Conservation (phyloP, 1,139 yeast genomes). For the Torulaspora pretoriensis region DNA sequence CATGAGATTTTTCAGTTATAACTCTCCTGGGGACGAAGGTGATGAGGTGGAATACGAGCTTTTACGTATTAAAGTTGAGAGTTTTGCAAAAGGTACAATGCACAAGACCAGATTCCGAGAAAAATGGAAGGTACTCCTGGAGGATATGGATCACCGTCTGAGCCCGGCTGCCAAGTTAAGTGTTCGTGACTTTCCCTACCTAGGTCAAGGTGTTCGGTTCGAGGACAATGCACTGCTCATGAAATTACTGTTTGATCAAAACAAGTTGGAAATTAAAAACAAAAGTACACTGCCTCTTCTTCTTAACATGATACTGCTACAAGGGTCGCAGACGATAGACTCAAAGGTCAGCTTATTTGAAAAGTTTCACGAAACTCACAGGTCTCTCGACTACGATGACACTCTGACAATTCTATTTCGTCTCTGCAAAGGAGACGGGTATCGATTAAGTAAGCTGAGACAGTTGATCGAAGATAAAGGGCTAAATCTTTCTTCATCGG, state of each 20-base stretch:
- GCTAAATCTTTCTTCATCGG: slow-evolving; percentile 7
- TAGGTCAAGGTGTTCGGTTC: slow-evolving; percentile 18
- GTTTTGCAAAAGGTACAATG: slow-evolving; percentile 29
- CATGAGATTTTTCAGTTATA: slow-evolving; percentile 11
- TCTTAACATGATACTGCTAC: slow-evolving; percentile 27
- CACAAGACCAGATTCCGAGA: slow-evolving; percentile 23
- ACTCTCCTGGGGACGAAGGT: slow-evolving; percentile 6
- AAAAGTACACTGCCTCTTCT: slow-evolving; percentile 23
- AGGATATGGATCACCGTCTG: slow-evolving; percentile 27
- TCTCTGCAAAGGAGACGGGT: slow-evolving; percentile 13
- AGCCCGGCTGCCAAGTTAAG: slow-evolving; percentile 14
- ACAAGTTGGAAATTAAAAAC: slow-evolving; percentile 22
- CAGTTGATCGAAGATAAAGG: slow-evolving; percentile 12
- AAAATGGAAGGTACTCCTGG: slow-evolving; percentile 34
- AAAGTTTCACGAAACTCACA: slow-evolving; percentile 14
- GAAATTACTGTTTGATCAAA: slow-evolving; percentile 22
- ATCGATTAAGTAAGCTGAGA: slow-evolving; percentile 13
- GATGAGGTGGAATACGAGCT: slow-evolving; percentile 23
- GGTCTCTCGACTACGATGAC: slow-evolving; percentile 17
- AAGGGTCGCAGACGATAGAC: slow-evolving; percentile 11
- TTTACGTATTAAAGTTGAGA: slow-evolving; percentile 28
- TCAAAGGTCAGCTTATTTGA: slow-evolving; percentile 15
- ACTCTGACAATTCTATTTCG: slow-evolving; percentile 16
- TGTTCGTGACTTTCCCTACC: slow-evolving; percentile 31
- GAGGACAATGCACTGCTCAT: slow-evolving; percentile 11